Evolutionary conservation across 2,329 filamentous ascomycete species (phyloP).

Genomic region (Sclerotinia glacialis): DNA sequence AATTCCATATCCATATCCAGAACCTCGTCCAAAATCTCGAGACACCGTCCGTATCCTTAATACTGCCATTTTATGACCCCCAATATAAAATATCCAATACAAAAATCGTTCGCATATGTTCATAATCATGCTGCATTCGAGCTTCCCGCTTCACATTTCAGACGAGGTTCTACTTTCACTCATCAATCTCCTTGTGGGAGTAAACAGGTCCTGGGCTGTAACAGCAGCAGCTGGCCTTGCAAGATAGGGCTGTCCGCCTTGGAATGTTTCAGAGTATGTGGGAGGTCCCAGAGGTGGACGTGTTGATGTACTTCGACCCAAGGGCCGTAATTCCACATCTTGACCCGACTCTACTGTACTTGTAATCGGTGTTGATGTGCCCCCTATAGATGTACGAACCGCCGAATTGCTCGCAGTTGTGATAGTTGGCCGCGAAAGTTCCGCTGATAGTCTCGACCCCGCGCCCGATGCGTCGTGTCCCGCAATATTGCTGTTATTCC

Average conservation of each 20-base stretch:
- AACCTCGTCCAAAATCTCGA: background rate
- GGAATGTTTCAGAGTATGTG: slow-evolving; percentile 31
- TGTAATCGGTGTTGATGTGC: slow-evolving; percentile 4
- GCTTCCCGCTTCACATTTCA: background rate
- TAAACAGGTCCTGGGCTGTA: slow-evolving; percentile 23
- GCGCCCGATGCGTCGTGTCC: background rate
- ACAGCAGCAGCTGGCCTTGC: slow-evolving; percentile 27
- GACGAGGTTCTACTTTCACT: slow-evolving; percentile 2
- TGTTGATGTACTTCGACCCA: slow-evolving; percentile 17
- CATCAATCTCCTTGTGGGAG: slow-evolving; percentile 24
- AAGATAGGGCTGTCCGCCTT: slow-evolving; percentile 22
- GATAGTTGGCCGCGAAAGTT: background rate
- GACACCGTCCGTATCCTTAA: background rate
- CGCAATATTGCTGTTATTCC: background rate
- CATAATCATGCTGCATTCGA: background rate
- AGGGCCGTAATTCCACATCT: slow-evolving; percentile 25
- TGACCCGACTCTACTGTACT: slow-evolving; percentile 2
- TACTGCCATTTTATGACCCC: slow-evolving; percentile 6
- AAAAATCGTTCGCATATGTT: background rate
- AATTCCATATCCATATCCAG: background rate
- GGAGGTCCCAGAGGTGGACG: slow-evolving; percentile 27
- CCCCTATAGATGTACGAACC: background rate
- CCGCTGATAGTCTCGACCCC: slow-evolving; percentile 13
- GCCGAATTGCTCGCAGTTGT: background rate
- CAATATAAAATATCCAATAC: background rate